Evolutionary conservation across 139 green algal species (phyloP).

Genomic region (Trebouxia sp.): DNA sequence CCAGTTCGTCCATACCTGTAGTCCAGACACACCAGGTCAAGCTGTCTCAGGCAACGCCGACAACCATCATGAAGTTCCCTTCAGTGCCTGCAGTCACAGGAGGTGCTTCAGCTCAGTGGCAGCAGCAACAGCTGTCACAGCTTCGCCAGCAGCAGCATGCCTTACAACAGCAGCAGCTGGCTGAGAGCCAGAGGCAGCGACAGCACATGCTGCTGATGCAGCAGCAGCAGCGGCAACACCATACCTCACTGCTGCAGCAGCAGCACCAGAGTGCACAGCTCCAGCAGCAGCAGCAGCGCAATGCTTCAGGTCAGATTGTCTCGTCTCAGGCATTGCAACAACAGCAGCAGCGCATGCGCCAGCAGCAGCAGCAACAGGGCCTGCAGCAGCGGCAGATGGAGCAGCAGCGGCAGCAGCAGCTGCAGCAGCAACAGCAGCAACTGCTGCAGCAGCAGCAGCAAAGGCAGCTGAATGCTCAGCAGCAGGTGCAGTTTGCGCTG

Average conservation of each 20-base stretch:
- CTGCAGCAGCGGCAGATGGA: neutral
- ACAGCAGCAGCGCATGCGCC: neutral
- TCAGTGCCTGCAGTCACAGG: neutral
- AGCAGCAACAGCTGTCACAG: constrained; percentile 10
- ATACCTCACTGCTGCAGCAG: constrained; percentile 6
- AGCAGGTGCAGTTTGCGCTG: neutral
- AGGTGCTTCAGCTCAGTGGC: neutral
- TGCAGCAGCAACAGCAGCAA: neutral
- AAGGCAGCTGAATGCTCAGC: neutral
- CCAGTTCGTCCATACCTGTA: neutral
- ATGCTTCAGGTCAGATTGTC: neutral
- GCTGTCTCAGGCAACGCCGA: too few relatives aligned
- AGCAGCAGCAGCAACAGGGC: constrained; percentile 2
- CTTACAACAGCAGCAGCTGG: constrained; percentile 1
- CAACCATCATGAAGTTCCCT: too few relatives aligned
- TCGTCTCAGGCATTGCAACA: neutral
- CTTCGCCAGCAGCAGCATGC: neutral
- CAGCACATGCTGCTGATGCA: neutral
- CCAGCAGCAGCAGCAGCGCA: constrained; percentile 12
- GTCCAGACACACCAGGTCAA: neutral
- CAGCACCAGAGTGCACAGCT: constrained; percentile 12
- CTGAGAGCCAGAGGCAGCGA: neutral
- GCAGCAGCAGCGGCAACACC: constrained; percentile 3
- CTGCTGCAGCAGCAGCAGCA: constrained; percentile 18
- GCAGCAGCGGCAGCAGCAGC: neutral